These are phyloP conservation scores for Arthrinium puccinioides DNA, from an alignment of 2,329 filamentous ascomycete genomes.

Conservation along the genomic window DNA sequence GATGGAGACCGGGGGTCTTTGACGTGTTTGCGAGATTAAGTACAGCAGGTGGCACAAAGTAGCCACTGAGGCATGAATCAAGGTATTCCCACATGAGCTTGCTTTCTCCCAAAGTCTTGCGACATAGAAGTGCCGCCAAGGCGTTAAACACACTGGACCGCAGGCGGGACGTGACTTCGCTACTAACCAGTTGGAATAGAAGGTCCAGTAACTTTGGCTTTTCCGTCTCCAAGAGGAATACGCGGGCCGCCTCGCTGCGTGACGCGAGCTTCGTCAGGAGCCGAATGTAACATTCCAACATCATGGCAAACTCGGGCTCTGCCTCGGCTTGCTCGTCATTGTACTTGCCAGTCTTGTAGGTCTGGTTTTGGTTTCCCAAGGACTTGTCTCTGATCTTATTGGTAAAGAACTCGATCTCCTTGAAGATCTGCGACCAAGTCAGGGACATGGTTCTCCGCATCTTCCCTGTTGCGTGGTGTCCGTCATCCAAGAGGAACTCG, in stretches of 20 bases:
- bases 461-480: constrained; percentile 64
- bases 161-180: constrained; percentile 67
- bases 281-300: constrained; percentile 90
- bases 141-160: constrained; percentile 79
- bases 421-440: constrained; percentile 89
- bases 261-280: constrained; percentile 75
- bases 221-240: constrained; percentile 62
- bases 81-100: constrained; percentile 72
- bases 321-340: constrained; percentile 63
- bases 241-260: constrained; percentile 64
- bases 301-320: constrained; percentile 90
- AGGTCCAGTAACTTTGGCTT: constrained; percentile 64
- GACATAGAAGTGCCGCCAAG: constrained; percentile 65
- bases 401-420: constrained; percentile 79
- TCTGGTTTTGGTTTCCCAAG: constrained; percentile 38
- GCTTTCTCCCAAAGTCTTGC: constrained; percentile 61
- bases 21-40: constrained; percentile 20
- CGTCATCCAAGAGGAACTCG: constrained; percentile 83
- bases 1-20: constrained; percentile 17
- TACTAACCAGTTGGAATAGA: constrained; percentile 72
- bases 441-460: constrained; percentile 77
- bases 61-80: constrained; percentile 71
- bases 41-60: constrained; percentile 27
- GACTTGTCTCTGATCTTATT: constrained; percentile 67
- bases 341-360: constrained; percentile 53